phyloP scores from a whole-genome alignment of 805 yeast species.

The Kodamaea restingae region DNA sequence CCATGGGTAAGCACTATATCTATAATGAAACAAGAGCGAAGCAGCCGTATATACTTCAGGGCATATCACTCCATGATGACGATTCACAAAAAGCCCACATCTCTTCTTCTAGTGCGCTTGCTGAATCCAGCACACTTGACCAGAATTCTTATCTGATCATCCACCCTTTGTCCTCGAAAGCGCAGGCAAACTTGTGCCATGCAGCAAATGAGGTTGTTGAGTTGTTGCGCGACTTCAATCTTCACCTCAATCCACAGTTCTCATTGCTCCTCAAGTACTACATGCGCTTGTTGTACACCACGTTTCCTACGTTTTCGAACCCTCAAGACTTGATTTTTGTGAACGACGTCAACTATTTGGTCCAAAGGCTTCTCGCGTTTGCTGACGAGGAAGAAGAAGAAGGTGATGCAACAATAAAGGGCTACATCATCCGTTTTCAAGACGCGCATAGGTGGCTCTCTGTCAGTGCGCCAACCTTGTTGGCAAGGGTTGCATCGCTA shows the following conservation, averaged over 20 bases:
- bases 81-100: too few relatives aligned
- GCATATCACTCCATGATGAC: too few relatives aligned
- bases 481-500: slow-evolving; percentile 26
- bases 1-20: too few relatives aligned
- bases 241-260: slow-evolving; percentile 21
- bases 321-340: slow-evolving; percentile 22
- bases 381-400: slow-evolving; percentile 22
- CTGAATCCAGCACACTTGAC: background rate
- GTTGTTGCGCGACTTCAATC: slow-evolving; percentile 23
- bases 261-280: slow-evolving; percentile 23
- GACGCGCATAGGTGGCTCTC: slow-evolving; percentile 21
- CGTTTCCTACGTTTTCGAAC: slow-evolving; percentile 15
- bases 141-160: background rate
- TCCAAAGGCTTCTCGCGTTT: slow-evolving; percentile 26
- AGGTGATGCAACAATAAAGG: slow-evolving; percentile 14
- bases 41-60: too few relatives aligned
- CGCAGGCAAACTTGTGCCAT: slow-evolving; percentile 13
- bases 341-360: slow-evolving; percentile 15
- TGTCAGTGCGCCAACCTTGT: slow-evolving; percentile 16
- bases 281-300: slow-evolving; percentile 18
- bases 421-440: slow-evolving; percentile 20
- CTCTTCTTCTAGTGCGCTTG: background rate
- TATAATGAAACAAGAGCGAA: too few relatives aligned
- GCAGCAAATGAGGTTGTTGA: slow-evolving; percentile 21
- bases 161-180: slow-evolving; percentile 14